These are phyloP conservation scores for Parathielavia appendiculata DNA, from an alignment of 495 filamentous ascomycete genomes.

Conservation along the genomic window DNA sequence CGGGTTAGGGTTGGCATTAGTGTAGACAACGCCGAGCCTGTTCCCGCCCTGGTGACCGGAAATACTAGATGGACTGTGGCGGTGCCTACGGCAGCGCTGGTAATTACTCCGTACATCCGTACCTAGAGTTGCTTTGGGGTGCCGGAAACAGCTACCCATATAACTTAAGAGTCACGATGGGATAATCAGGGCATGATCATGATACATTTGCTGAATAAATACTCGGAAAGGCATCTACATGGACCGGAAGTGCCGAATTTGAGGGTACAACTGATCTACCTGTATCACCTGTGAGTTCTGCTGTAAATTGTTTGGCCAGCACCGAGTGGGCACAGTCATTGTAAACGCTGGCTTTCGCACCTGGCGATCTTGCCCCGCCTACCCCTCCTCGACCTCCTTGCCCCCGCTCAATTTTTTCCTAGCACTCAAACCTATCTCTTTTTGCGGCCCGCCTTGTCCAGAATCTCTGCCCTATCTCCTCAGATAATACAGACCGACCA, in stretches of 20 bases:
- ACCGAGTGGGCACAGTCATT: not conserved
- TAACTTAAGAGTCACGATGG: no score
- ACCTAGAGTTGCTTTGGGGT: not conserved
- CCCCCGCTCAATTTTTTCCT: constrained; percentile 20
- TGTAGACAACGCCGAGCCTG: no score
- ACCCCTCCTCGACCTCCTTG: constrained; percentile 28
- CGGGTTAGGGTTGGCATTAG: constrained; percentile 7
- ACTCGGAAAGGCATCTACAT: no score
- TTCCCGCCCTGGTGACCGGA: no score
- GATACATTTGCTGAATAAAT: no score
- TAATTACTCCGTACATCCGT: no score
- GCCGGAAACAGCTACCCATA: not conserved
- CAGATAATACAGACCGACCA: constrained; percentile 15
- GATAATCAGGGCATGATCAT: not conserved
- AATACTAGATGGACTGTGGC: not conserved
- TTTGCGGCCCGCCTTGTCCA: constrained; percentile 17
- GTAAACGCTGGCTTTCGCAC: not conserved
- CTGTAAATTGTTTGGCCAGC: not conserved
- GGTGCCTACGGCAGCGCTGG: not conserved
- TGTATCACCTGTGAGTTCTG: no score
- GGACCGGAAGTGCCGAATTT: no score
- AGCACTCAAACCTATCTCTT: constrained; percentile 3
- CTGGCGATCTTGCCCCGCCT: constrained; percentile 24
- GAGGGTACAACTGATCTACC: no score
- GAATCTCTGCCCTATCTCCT: constrained; percentile 14